Evolutionary conservation across 441 rosid species (phyloP).

Genomic region (Kokia cookei): DNA sequence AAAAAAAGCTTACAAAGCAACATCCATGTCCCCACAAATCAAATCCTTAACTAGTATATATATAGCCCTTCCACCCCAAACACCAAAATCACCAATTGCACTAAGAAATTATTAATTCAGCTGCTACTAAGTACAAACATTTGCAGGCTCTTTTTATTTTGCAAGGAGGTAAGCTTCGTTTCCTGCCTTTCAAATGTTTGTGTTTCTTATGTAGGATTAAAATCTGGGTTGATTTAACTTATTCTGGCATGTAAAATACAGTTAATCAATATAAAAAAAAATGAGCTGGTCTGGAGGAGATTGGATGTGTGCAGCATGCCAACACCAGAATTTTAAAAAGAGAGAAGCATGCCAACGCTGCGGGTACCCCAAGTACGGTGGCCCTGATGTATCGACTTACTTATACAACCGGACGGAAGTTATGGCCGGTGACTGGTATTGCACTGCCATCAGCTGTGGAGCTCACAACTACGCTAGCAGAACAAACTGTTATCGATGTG

Average conservation of each 20-base stretch:
- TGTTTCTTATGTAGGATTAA: slow-evolving; percentile 18
- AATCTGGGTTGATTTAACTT: slow-evolving; percentile 5
- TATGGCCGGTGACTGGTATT: slow-evolving; percentile 91
- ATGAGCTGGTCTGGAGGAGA: slow-evolving; percentile 95
- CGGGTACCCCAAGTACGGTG: slow-evolving; percentile 70
- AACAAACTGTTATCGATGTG: slow-evolving; percentile 61
- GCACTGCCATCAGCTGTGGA: slow-evolving; percentile 63
- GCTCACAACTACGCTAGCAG: slow-evolving; percentile 88
- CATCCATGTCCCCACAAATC: slow-evolving; percentile 14
- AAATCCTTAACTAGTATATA: slow-evolving; percentile 26
- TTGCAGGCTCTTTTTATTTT: not conserved
- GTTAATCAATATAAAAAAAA: slow-evolving; percentile 9
- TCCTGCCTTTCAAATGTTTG: not conserved
- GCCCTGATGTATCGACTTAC: slow-evolving; percentile 64
- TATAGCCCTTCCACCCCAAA: slow-evolving; percentile 25
- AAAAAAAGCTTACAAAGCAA: not conserved
- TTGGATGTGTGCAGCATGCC: slow-evolving; percentile 88
- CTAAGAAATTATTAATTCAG: slow-evolving; percentile 5
- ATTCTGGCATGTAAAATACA: slow-evolving; percentile 4
- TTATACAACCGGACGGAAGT: slow-evolving; percentile 52
- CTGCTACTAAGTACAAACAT: not conserved
- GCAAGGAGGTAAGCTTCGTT: slow-evolving; percentile 6
- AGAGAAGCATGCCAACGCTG: slow-evolving; percentile 78
- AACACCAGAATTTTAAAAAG: slow-evolving; percentile 80
- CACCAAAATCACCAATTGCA: slow-evolving; percentile 25